These are phyloP conservation scores for Oxyria digyna DNA, from an alignment of 148 eudicot genomes.

Conservation along the genomic window DNA sequence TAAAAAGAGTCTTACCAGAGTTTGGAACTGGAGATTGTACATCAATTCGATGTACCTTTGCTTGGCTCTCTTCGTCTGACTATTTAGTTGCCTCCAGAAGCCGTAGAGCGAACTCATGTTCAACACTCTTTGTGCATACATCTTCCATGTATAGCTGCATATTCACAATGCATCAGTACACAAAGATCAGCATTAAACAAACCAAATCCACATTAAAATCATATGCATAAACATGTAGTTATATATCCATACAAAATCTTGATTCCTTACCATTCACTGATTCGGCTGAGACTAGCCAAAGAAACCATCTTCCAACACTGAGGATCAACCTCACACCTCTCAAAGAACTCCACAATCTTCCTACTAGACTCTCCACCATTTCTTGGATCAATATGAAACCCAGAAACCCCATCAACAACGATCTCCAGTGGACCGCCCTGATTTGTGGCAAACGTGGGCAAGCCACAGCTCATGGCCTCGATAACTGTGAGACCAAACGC, in stretches of 20 bases:
- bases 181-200: not conserved
- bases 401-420: slow-evolving; percentile 43
- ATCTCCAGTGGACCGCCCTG: slow-evolving; percentile 71
- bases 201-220: not conserved
- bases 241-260: not conserved
- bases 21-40: slow-evolving; percentile 8
- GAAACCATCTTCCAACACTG: slow-evolving; percentile 41
- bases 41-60: not conserved
- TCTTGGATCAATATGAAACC: slow-evolving; percentile 47
- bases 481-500: slow-evolving; percentile 62
- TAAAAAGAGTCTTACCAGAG: slow-evolving; percentile 3
- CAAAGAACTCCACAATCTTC: slow-evolving; percentile 51
- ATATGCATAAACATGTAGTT: no score
- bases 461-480: slow-evolving; percentile 64
- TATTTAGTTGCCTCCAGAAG: slow-evolving; percentile 3
- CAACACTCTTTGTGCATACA: slow-evolving; percentile 46
- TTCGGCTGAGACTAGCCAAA: slow-evolving; percentile 33
- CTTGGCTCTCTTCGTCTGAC: not conserved
- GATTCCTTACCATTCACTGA: slow-evolving; percentile 41
- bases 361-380: slow-evolving; percentile 40
- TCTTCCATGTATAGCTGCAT: slow-evolving; percentile 69
- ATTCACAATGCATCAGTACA: not conserved
- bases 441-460: slow-evolving; percentile 58
- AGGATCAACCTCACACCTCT: slow-evolving; percentile 32
- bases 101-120: slow-evolving; percentile 11